Base-by-base conservation (phyloP, 2,329 filamentous ascomycete species). In the Teratosphaeriaceae sp. region DNA sequence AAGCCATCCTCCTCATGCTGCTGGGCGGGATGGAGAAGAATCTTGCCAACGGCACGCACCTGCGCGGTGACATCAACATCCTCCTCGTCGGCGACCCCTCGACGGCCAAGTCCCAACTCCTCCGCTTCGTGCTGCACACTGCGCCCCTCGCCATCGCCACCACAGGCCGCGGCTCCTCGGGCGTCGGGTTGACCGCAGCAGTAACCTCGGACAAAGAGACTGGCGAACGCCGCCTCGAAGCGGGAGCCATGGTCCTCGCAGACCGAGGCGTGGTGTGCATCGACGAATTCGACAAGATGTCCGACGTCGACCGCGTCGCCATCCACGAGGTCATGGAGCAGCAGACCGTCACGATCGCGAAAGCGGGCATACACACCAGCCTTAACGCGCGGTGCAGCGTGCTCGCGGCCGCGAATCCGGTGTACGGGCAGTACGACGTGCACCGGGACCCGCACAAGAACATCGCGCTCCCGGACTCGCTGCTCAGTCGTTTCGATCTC, bases 241-340 rank as follows among this genome's bases (percentile, higher is more conserved):
- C 92, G 13, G 92, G 92, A 77, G 92, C 92, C 51, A 98, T 98
- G 92, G 92, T 98, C 47, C 86, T 98, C 60, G 92, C 82, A 50
- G 92, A 98, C 64, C 84, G 92, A 50, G 92, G 92, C 55, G 90
- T 98, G 9, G 92, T 98, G 24, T 98, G 92, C 71, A 98, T 98
- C 53, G 92, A 98, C 63, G 92, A 98, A 61, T 98, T 98, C 55
- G 92, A 98, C 72, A 98, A 98, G 67, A 98, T 98, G 92, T 96
- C 88, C 44, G 92, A 98, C 62, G 84, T 97, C 45, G 92, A 98
- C 66, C 82, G 92, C 62, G 92, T 98, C 3, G 92, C 92, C 36
- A 98, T 98, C 56, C 92, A 98, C 78, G 92, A 98, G 85, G 92
- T 98, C 53, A 98, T 98, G 92, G 92, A 98, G 69, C 92, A 98